Evolutionary conservation across 805 yeast species (phyloP), one percentile per base, ranked within the genome.

Genomic region (Lipomyces spencermartinsiae): DNA sequence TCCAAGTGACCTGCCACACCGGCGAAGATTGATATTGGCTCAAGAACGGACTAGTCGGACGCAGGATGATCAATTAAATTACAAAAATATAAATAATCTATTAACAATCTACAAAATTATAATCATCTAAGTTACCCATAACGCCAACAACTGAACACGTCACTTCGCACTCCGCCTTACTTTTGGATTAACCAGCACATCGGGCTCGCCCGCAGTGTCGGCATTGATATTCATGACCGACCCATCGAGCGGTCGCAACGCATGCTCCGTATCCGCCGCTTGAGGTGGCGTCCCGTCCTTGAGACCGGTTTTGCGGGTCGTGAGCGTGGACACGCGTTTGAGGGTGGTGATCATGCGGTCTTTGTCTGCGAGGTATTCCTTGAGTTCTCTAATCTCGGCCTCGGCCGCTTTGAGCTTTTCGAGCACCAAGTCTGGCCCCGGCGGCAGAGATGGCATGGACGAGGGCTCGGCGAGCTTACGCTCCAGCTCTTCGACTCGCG

Each of bases 271-370:
- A 4, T 57, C 49, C 4, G 43, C 14, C 6, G 12, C 29, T 8
- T 1, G 59, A n/a, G 29, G 9, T 6, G 59, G n/a, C 7, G 51
- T 1, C 22, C 1, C 1, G 54, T 25, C 34, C 8, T 53, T 31
- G 34, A 14, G 49, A 16, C 22, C 31, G 43, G 6, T 22, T 33
- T 14, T 25, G 49, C 49, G 9, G n/a, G 31, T 9, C 19, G 59
- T 10, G n/a, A 22, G 49, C 22, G 33, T 14, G 46, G 59, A 25
- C 12, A n/a, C 33, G 22, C 59, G 51, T 39, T 89, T 86, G 65
- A 92, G 80, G 1, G 94, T 92, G 68, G 85, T 86, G 66, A 93
- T 90, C 71, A 93, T 88, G 58, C 88, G 87, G 73, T 92, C 97
- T 77, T 92, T 93, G 70, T 90, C 91, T 58, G 84, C 83, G 51